Base-by-base conservation (phyloP, 257 asterid species). In the Lycium ferocissimum region DNA sequence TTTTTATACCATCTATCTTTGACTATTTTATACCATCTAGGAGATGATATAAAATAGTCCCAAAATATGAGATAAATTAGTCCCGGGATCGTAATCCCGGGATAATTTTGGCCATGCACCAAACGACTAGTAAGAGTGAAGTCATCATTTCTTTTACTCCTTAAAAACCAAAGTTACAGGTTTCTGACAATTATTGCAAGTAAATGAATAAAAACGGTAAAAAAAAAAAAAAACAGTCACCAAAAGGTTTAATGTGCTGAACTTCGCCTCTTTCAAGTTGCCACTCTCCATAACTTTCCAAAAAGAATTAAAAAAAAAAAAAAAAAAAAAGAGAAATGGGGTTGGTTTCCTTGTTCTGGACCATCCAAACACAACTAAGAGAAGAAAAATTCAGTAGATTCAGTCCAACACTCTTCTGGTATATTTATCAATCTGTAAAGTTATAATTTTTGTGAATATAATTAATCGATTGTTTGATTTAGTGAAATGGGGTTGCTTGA, bases 271-370 rank as follows among this genome's bases (percentile, higher is more conserved):
- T 63, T 47, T 82, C 49, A 14, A 49, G 26, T 51, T 53, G 85
- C 18, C 38, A 26, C 70, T 62, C 76, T 40, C 75, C 70, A 81
- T 37, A 69, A 38, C 76, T 14, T 37, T 51, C 12, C n/a, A 13
- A 66, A 70, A 78, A 82, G 78, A 67, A 26, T 26, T 26, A n/a
- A n/a, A n/a, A n/a, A n/a, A n/a, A n/a, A n/a, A n/a, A n/a, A n/a
- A n/a, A n/a, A n/a, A n/a, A n/a, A n/a, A n/a, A n/a, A n/a, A n/a
- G n/a, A n/a, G n/a, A n/a, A n/a, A n/a, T n/a, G n/a, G n/a, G 93
- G 97, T 79, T 93, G 97, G 95, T 93, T 93, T 90, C 94, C 91
- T 65, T 92, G 97, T 84, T 89, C 97, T 84, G 95, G 97, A 59
- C 83, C 89, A 84, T 91, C 95, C 26, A 93, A 89, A 81, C 87